phyloP scores from a whole-genome alignment of 2,329 filamentous ascomycete genomes.

The Aspergillus arachidicola region DNA sequence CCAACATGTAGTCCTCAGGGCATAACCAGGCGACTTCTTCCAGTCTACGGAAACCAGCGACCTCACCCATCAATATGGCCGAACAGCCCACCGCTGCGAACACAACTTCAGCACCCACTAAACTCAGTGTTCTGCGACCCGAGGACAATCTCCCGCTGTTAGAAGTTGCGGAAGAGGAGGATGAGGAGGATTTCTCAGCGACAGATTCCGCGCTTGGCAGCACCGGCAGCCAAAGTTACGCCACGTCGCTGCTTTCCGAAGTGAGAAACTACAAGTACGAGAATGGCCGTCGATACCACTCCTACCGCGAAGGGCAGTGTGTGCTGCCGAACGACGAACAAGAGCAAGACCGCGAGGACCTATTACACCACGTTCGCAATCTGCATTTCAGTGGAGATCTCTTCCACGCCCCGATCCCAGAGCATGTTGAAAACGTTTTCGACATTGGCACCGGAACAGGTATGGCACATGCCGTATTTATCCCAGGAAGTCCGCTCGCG shows the following conservation, averaged over 20 bases:
- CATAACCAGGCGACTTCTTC: neutral
- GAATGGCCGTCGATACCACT: slow-evolving; percentile 1
- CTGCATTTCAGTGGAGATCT: neutral
- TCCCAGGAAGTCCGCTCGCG: accelerated
- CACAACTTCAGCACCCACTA: neutral
- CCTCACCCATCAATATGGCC: neutral
- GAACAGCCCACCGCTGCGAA: neutral
- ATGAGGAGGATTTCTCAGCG: neutral
- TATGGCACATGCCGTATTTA: neutral
- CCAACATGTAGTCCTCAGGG: neutral
- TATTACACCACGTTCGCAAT: neutral
- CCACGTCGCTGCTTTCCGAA: neutral
- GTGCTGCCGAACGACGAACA: neutral
- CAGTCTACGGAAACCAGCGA: neutral
- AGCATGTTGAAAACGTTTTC: neutral
- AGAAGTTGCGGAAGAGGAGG: neutral
- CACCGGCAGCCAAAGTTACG: neutral
- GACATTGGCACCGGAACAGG: neutral
- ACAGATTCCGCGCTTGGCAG: neutral
- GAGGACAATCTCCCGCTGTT: neutral
- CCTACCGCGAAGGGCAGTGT: neutral
- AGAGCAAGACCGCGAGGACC: neutral
- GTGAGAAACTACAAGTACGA: neutral
- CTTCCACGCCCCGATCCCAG: neutral
- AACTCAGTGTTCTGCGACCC: too few species aligned